Evolutionary conservation across 2,329 filamentous ascomycete species (phyloP).

Genomic region (Pestalotiopsis sp.): DNA sequence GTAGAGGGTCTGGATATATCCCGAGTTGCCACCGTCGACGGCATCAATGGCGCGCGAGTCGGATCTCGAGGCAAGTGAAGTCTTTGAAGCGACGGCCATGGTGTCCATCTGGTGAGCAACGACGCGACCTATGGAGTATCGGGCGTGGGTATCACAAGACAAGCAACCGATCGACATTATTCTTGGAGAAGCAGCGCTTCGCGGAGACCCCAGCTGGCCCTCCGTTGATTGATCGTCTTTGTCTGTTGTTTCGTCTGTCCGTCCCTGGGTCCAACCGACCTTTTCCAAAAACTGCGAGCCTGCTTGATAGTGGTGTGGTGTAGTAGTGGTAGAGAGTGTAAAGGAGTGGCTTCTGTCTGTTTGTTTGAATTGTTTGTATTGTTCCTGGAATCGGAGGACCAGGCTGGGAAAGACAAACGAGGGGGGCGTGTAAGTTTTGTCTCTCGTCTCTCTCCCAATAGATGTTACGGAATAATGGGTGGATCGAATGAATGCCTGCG

Average conservation of each 20-base stretch:
- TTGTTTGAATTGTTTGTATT: neutral
- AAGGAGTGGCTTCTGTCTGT: neutral
- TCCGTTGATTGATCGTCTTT: neutral
- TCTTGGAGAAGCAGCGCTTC: neutral
- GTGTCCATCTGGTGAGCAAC: slow-evolving; percentile 2
- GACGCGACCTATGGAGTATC: neutral
- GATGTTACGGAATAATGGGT: neutral
- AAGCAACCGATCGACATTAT: slow-evolving; percentile 2
- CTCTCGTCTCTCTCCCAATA: neutral
- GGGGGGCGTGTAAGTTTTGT: neutral
- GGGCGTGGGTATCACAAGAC: neutral
- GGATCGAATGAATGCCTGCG: neutral
- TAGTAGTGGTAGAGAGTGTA: no score
- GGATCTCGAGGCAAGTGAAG: neutral
- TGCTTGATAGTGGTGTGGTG: neutral
- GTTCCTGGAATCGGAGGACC: neutral
- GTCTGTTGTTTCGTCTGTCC: neutral
- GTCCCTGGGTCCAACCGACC: neutral
- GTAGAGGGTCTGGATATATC: slow-evolving; percentile 26
- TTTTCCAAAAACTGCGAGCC: neutral
- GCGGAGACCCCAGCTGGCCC: neutral
- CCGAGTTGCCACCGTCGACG: neutral
- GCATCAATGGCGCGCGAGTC: neutral
- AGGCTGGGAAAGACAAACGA: neutral
- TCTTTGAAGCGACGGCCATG: slow-evolving; percentile 5